Conservation (phyloP, 805 yeast genomes). For the Zygosaccharomyces kombuchaensis region DNA sequence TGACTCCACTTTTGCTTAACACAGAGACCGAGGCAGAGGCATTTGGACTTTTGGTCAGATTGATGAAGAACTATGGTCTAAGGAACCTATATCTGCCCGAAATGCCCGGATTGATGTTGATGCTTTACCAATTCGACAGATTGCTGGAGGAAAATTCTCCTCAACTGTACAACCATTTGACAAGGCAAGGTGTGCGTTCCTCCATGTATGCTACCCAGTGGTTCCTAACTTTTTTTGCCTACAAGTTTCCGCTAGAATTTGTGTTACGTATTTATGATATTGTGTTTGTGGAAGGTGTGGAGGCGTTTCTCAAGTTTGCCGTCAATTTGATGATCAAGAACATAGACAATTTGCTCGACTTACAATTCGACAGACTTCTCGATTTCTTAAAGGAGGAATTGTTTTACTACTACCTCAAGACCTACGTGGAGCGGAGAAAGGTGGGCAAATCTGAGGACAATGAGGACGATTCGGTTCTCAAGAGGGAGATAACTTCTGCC, state of each 20-base stretch:
- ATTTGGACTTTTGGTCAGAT: constrained; percentile 69
- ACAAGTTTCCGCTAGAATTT: constrained; percentile 86
- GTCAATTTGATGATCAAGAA: constrained; percentile 73
- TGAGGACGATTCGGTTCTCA: constrained; percentile 22
- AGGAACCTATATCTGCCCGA: constrained; percentile 76
- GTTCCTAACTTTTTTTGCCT: constrained; percentile 93
- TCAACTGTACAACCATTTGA: constrained; percentile 64
- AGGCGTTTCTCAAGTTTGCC: constrained; percentile 79
- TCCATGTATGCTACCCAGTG: constrained; percentile 98
- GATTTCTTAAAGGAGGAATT: constrained; percentile 74
- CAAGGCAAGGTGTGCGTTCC: constrained; percentile 81
- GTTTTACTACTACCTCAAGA: constrained; percentile 62
- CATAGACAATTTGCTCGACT: constrained; percentile 49
- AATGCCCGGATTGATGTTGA: constrained; percentile 88
- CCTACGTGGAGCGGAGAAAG: constrained; percentile 20
- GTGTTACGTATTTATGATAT: constrained; percentile 85
- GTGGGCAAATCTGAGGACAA: constrained; percentile 28
- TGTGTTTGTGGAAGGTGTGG: constrained; percentile 86
- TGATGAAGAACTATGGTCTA: constrained; percentile 83
- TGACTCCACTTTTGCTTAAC: constrained; percentile 78
- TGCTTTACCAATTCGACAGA: constrained; percentile 86
- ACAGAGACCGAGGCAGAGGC: constrained; percentile 69
- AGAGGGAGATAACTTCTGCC: constrained; percentile 14
- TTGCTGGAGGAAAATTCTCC: constrained; percentile 76
- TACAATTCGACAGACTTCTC: constrained; percentile 73